Evolutionary conservation across 2,329 filamentous ascomycete species (phyloP).

Genomic region (Decorospora gaudefroyi): DNA sequence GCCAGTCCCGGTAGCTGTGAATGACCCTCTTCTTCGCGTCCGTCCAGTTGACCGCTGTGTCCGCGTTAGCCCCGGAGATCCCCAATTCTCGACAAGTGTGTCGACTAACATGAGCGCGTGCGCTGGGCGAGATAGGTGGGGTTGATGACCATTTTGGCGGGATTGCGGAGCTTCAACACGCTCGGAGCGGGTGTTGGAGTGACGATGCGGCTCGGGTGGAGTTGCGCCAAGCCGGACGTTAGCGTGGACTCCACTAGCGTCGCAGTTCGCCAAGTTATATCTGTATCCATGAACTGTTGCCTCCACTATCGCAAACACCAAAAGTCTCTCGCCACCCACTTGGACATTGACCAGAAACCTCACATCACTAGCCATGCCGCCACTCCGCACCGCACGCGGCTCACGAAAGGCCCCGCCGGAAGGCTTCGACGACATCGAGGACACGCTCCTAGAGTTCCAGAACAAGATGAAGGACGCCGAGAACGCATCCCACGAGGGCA

Average conservation of each 20-base stretch:
- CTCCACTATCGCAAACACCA: conserved; percentile 1
- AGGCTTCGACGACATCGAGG: conserved; percentile 86
- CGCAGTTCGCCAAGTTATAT: conserved; percentile 27
- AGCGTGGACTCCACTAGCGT: conserved; percentile 28
- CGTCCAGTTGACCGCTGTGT: conserved; percentile 78
- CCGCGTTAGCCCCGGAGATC: conserved; percentile 23
- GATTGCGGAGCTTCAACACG: conserved; percentile 32
- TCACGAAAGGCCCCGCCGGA: conserved; percentile 83
- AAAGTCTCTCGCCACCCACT: background rate
- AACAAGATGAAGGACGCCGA: conserved; percentile 97
- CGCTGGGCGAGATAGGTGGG: conserved; percentile 80
- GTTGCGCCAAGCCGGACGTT: conserved; percentile 37
- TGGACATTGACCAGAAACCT: no score
- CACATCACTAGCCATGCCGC: conserved; percentile 75
- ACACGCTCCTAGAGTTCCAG: conserved; percentile 80
- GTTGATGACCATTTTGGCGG: conserved; percentile 73
- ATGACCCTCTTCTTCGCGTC: conserved; percentile 89
- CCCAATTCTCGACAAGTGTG: conserved; percentile 20
- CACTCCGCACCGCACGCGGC: conserved; percentile 69
- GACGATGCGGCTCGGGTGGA: conserved; percentile 42
- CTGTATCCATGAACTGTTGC: conserved; percentile 14
- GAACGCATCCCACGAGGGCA: conserved; percentile 76
- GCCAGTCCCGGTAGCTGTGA: conserved; percentile 90
- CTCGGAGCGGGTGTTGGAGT: conserved; percentile 28
- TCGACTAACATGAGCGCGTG: conserved; percentile 57